Evolutionary conservation across 2,329 filamentous ascomycete genomes (phyloP), one percentile per base, ranked within the genome.

Genomic region (Arthrobotrys iridis): DNA sequence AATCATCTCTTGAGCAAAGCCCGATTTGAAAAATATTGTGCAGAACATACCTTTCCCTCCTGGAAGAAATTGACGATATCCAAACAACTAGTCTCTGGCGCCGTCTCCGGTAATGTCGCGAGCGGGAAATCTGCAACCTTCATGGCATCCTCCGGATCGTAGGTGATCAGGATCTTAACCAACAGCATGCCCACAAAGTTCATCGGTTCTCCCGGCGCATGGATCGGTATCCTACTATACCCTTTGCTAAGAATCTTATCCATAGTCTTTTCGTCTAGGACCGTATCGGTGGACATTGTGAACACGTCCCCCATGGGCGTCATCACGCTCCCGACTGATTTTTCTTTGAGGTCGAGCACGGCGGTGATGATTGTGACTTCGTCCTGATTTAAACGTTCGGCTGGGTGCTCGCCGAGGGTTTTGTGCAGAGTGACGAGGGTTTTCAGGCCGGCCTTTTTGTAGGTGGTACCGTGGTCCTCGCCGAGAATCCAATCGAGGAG

Each of bases 21-120:
- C n/a, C n/a, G n/a, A n/a, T n/a, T n/a, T n/a, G n/a, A n/a, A n/a
- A n/a, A n/a, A n/a, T n/a, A n/a, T n/a, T 1, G 43, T 33, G 8
- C 11, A 46, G 13, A 28, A 37, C 71, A 4, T 65, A 76, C 71
- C 76, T 99, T 99, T 79, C 95, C 95, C 84, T 99, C 95, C 82
- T 99, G 95, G 85, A 99, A 99, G 83, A 97, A 99, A 84, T 99
- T 99, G 83, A 99, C 93, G 80, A 99, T 98, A 82, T 99, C 95
- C 66, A 99, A 84, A 81, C 95, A 99, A 84, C 93, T 97, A 0
- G 95, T 99, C 81, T 97, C 93, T 0, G 95, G 93, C 7, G 92
- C 88, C 0, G 95, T 99, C 82, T 99, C 95, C 0, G 96, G 95
- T 4, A 99, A 88, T 0, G 95, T 97, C 11, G 95, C 95, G 58